A percentile compares a stretch with the other conserved stretches of the same genome.
Evolutionary conservation across 345 rosid species (phyloP).

Genomic region (Dovyalis caffra): DNA sequence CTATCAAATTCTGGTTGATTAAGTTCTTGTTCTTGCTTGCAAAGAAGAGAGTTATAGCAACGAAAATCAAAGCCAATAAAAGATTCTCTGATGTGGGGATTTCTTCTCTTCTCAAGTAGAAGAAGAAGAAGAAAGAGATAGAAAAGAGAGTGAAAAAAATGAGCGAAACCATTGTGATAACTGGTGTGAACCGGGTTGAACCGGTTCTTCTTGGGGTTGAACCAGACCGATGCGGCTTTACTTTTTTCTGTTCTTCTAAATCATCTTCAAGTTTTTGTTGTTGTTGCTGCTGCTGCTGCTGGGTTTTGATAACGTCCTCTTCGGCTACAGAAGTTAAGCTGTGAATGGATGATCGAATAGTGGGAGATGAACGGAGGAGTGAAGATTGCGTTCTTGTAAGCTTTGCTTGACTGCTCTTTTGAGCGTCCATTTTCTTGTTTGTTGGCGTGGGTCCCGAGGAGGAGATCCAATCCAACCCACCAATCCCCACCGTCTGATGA

Average conservation of each 20-base stretch:
- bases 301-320: constrained; percentile 41
- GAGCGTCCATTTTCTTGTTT: constrained; percentile 51
- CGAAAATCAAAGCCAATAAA: constrained; percentile 62
- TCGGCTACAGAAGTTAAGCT: constrained; percentile 71
- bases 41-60: constrained; percentile 76
- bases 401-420: constrained; percentile 57
- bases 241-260: constrained; percentile 36
- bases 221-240: constrained; percentile 32
- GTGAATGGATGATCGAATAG: constrained; percentile 81
- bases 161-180: constrained; percentile 51
- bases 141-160: constrained; percentile 46
- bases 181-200: constrained; percentile 51
- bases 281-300: constrained; percentile 6
- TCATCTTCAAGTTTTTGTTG: constrained; percentile 13
- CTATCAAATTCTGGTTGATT: constrained; percentile 45
- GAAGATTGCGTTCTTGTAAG: constrained; percentile 80
- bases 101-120: constrained; percentile 55
- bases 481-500: constrained; percentile 18
- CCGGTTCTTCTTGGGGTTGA: constrained; percentile 47
- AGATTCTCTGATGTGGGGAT: constrained; percentile 76
- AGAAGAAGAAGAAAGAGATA: constrained; percentile 47
- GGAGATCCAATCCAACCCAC: constrained; percentile 1
- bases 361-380: constrained; percentile 79
- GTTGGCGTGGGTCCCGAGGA: background rate
- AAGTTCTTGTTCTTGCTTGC: constrained; percentile 68